Evolutionary conservation across 1,284 basidiomycete genomes (phyloP), one percentile per base, ranked within the genome.

Genomic region (Heterobasidion irregulare): DNA sequence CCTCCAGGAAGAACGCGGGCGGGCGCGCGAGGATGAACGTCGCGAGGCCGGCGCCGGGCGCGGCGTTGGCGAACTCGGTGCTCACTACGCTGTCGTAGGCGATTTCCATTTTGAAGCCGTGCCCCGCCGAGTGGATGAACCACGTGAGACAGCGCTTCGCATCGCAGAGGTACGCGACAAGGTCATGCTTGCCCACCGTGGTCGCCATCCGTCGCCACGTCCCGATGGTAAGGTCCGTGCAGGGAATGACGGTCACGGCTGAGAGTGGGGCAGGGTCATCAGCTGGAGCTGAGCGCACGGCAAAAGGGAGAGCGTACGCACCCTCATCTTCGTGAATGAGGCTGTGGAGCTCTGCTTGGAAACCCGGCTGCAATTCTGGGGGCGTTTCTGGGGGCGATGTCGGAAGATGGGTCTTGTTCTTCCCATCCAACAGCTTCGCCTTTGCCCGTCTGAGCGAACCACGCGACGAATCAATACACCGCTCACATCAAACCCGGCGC

Each of bases 71-170:
- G 67, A 88, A 83, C 54, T 80, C 76, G 6, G 80, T 77, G 47
- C 81, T 73, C 18, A 75, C 60, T 58, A 92, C 82, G 58, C 67
- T 75, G 56, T 80, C 74, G 66, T 86, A 89, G 4, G 85, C 78
- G n/a, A 90, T 76, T 59, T 87, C 85, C 84, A 92, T 91, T 68
- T 91, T 90, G 75, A 89, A 91, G 41, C 84, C 80, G 60, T 77
- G 78, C 33, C 86, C 86, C 1, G 71, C 75, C 15, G 84, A 85
- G 47, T 83, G 79, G 58, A 92, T 83, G 68, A 85, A 91, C 89
- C 89, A 92, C 2, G 78, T 80, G 47, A 92, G 70, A 61, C 78
- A 83, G 43, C 77, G 79, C 61, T 78, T 83, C 50, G 68, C 60
- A 38, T 89, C 83, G 66, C 78, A 89, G 18, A 85, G 72, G 68